phyloP scores from a whole-genome alignment of 179 eudicot species.

The Camellia oleifera region DNA sequence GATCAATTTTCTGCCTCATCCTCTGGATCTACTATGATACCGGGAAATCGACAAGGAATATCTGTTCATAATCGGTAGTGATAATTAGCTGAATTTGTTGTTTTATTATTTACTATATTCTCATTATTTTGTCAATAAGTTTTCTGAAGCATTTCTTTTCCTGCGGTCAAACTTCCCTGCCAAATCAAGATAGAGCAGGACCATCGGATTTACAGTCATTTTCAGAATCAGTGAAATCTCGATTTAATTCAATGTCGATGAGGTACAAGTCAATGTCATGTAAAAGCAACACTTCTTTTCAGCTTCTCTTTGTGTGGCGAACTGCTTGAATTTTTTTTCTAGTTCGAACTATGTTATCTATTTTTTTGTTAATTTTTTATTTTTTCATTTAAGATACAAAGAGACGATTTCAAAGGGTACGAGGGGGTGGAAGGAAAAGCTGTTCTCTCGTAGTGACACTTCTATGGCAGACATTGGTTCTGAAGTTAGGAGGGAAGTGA shows the following conservation, averaged over 20 bases:
- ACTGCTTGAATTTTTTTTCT: too few species aligned
- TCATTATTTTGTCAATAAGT: constrained; percentile 29
- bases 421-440: constrained; percentile 55
- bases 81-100: too few species aligned
- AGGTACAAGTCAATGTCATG: constrained; percentile 30
- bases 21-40: too few species aligned
- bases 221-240: constrained; percentile 53
- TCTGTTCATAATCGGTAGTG: too few species aligned
- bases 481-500: too few species aligned
- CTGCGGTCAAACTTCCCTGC: constrained; percentile 23
- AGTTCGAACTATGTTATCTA: not conserved
- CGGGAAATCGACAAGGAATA: too few species aligned
- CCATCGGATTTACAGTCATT: constrained; percentile 55
- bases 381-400: constrained; percentile 41
- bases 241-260: constrained; percentile 53
- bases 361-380: not conserved
- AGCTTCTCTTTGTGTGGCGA: not conserved
- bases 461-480: too few species aligned
- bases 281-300: not conserved
- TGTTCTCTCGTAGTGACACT: constrained; percentile 37
- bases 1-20: too few species aligned
- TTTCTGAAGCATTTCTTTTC: not conserved
- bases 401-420: constrained; percentile 66
- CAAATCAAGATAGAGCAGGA: constrained; percentile 40
- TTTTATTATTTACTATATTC: not conserved